A percentile compares a stretch with the other conserved stretches of the same genome.
Evolutionary conservation across 768 basidiomycete genomes (phyloP).

Genomic region (Suillus variegatus): DNA sequence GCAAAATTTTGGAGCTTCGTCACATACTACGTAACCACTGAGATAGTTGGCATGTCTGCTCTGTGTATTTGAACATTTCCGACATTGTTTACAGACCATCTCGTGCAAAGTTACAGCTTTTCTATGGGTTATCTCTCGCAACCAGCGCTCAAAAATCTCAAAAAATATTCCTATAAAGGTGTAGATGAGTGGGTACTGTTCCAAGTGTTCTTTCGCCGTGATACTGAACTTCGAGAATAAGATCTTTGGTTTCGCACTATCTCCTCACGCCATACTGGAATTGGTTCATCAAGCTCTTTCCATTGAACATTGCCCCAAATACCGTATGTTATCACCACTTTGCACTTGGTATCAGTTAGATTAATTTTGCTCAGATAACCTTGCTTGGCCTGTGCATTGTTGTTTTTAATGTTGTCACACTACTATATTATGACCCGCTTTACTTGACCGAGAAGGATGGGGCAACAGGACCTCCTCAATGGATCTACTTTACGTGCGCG

Average conservation of each 20-base stretch:
- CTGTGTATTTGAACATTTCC: background rate
- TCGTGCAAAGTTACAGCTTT: background rate
- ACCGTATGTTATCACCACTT: slow-evolving; percentile 52
- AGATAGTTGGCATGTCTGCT: slow-evolving; percentile 5
- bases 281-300: slow-evolving; percentile 90
- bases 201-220: slow-evolving; percentile 6
- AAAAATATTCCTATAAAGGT: slow-evolving; percentile 77
- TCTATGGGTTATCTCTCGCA: slow-evolving; percentile 67
- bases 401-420: slow-evolving; percentile 77
- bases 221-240: slow-evolving; percentile 11
- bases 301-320: slow-evolving; percentile 83
- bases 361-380: slow-evolving; percentile 71
- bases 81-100: background rate
- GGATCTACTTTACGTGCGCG: slow-evolving; percentile 89
- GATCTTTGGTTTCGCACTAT: slow-evolving; percentile 75
- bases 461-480: slow-evolving; percentile 63
- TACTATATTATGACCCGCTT: slow-evolving; percentile 81
- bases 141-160: slow-evolving; percentile 70
- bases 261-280: slow-evolving; percentile 87
- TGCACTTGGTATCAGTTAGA: background rate
- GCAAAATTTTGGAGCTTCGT: background rate
- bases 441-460: slow-evolving; percentile 72
- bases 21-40: background rate
- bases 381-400: slow-evolving; percentile 82
- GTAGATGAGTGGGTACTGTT: slow-evolving; percentile 67